Percentiles rank a stretch among this genome's conserved stretches.
phyloP scores from a whole-genome alignment of 2,329 filamentous ascomycete genomes.

The Sclerotinia trifoliorum region DNA sequence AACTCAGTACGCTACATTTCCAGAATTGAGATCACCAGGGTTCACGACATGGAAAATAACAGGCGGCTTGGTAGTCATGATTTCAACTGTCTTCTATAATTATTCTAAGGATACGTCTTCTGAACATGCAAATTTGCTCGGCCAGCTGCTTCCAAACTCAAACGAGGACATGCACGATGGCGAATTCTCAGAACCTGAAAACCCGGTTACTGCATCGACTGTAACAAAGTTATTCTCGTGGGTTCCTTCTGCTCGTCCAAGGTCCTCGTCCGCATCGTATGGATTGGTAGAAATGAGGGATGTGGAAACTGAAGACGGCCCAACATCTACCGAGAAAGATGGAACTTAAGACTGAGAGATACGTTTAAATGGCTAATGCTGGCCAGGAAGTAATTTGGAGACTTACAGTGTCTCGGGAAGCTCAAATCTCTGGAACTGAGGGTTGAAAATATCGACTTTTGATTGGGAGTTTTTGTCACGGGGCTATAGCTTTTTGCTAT shows the following conservation, averaged over 20 bases:
- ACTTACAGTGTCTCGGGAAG: not conserved
- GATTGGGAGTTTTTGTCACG: too few species aligned
- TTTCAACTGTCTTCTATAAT: constrained; percentile 31
- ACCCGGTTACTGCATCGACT: not conserved
- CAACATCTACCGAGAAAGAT: not conserved
- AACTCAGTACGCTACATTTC: constrained; percentile 29
- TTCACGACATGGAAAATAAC: constrained; percentile 28
- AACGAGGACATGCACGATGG: not conserved
- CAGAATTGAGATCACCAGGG: constrained; percentile 23
- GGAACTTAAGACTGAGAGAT: not conserved
- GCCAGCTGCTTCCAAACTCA: not conserved
- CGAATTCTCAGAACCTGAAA: not conserved
- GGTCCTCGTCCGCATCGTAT: not conserved
- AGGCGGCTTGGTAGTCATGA: constrained; percentile 28
- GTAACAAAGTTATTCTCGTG: not conserved
- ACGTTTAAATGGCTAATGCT: not conserved
- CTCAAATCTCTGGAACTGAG: too few species aligned
- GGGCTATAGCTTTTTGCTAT: not conserved
- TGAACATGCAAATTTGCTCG: not conserved
- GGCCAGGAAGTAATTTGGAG: not conserved
- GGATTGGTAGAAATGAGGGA: not conserved
- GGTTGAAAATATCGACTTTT: not conserved
- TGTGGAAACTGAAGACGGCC: not conserved
- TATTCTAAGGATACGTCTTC: constrained; percentile 26
- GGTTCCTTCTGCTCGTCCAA: not conserved